Conservation (phyloP, 768 basidiomycete genomes). For the Leucocoprinus birnbaumii region DNA sequence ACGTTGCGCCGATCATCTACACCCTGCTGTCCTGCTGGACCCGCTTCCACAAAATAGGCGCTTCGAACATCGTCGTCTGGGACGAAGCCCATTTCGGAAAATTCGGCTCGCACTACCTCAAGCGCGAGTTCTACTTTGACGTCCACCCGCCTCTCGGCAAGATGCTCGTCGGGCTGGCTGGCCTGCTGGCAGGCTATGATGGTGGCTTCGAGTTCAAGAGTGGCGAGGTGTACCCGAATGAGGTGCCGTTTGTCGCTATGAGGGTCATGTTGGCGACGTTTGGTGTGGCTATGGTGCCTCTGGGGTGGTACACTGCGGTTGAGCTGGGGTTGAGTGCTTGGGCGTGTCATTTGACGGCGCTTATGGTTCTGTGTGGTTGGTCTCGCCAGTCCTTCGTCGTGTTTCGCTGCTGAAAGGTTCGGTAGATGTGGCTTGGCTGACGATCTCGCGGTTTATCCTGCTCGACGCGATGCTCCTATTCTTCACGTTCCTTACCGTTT, state of each 20-base stretch:
- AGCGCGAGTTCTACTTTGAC: constrained; percentile 99
- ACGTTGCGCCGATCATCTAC: constrained; percentile 79
- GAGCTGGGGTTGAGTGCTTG: constrained; percentile 90
- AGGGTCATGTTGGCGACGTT: constrained; percentile 92
- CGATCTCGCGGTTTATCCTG: constrained; percentile 95
- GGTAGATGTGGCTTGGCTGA: constrained; percentile 94
- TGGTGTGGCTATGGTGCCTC: constrained; percentile 92
- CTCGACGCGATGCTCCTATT: constrained; percentile 98
- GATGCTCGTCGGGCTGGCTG: constrained; percentile 96
- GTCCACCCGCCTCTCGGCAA: constrained; percentile 98
- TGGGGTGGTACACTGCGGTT: constrained; percentile 95
- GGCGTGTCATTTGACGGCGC: constrained; percentile 87
- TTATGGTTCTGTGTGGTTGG: constrained; percentile 92
- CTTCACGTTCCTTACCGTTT: constrained; percentile 97
- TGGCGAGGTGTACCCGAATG: constrained; percentile 78
- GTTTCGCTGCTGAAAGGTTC: constrained; percentile 1
- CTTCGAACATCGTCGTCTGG: constrained; percentile 87
- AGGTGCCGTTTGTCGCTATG: constrained; percentile 93
- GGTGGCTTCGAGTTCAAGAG: constrained; percentile 94
- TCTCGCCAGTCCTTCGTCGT: constrained; percentile 12
- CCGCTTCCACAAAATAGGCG: constrained; percentile 90
- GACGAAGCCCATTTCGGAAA: constrained; percentile 99
- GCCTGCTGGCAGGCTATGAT: constrained; percentile 87
- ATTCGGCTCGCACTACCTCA: constrained; percentile 97
- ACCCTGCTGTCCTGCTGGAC: constrained; percentile 95